Conservation (phyloP, 2,329 filamentous ascomycete species). For the Colletotrichum lupini region DNA sequence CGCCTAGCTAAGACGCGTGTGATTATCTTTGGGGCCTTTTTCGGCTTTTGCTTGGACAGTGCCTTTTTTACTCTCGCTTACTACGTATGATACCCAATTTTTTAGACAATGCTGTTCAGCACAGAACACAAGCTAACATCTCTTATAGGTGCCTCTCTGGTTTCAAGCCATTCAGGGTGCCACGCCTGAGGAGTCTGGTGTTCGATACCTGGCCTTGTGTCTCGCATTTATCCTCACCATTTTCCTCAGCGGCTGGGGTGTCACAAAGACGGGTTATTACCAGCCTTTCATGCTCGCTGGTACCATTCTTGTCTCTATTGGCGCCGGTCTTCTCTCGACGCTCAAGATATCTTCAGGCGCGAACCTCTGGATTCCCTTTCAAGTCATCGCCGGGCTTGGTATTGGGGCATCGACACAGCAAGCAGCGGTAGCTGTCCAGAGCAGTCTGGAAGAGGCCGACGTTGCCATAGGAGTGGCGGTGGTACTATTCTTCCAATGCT, state of each 20-base stretch:
- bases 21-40: conserved; percentile 38
- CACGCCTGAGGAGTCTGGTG: conserved; percentile 45
- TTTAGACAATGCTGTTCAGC: fast-evolving
- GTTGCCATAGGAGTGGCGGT: conserved; percentile 16
- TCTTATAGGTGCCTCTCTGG: conserved; percentile 44
- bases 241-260: conserved; percentile 32
- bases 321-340: conserved; percentile 29
- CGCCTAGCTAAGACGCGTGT: conserved; percentile 47
- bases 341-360: conserved; percentile 39
- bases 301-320: conserved; percentile 42
- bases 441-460: not conserved
- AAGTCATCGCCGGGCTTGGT: conserved; percentile 19
- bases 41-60: conserved; percentile 40
- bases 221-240: conserved; percentile 43
- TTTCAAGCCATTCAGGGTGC: conserved; percentile 48
- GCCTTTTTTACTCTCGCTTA: conserved; percentile 25
- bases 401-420: conserved; percentile 25
- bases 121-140: not conserved
- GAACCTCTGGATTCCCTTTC: conserved; percentile 46
- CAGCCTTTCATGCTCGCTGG: conserved; percentile 46
- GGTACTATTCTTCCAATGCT: conserved; percentile 20
- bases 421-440: conserved; percentile 20
- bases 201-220: conserved; percentile 44
- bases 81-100: not conserved
- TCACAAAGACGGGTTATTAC: conserved; percentile 49